Evolutionary conservation across 495 filamentous ascomycete species (phyloP), one percentile per base, ranked within the genome.

Genomic region (Physcia stellaris): DNA sequence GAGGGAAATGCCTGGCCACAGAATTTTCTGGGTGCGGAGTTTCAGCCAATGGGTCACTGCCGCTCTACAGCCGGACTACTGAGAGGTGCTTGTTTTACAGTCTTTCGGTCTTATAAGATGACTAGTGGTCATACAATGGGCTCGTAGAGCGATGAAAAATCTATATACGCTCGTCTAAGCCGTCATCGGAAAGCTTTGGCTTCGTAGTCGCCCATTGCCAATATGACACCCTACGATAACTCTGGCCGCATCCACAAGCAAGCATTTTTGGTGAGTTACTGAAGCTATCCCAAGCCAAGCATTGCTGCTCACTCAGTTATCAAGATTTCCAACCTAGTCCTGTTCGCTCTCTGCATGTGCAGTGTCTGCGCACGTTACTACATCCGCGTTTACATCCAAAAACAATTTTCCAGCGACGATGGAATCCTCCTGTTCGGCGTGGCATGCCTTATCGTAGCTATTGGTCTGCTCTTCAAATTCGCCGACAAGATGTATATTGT

Each of bases 401-500:
- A 42, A 23, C 28, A 41, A 5, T 17, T 51, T 18, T 40, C 40
- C 6, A 19, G 44, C 11, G 50, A 50, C 27, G 50, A 51, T 50
- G 48, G 6, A 2, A 34, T 53, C 33, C 27, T 53, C 9, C 18
- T 46, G 1, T 37, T 47, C 16, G 47, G 42, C 21, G 26, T 43
- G 10, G 19, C 11, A 9, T 53, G 48, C 27, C 24, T 50, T 16
- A 44, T 42, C 17, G n/a, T 20, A 12, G 35, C 43, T 4, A 21
- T 47, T n/a, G 39, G 21, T 21, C 20, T 51, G 9, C 30, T 43
- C n/a, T 48, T 32, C 35, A 28, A 7, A 7, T n/a, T 26, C 18
- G 22, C 48, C 22, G 39, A 53, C 33, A 11, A 40, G 7, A 29
- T 53, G 40, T 51, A 44, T 30, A 15, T 39, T n/a, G n/a, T 24